Percentiles rank a stretch among this genome's conserved stretches.
Conservation (phyloP, 2,329 filamentous ascomycete genomes). For the Elsinoe fawcettii region DNA sequence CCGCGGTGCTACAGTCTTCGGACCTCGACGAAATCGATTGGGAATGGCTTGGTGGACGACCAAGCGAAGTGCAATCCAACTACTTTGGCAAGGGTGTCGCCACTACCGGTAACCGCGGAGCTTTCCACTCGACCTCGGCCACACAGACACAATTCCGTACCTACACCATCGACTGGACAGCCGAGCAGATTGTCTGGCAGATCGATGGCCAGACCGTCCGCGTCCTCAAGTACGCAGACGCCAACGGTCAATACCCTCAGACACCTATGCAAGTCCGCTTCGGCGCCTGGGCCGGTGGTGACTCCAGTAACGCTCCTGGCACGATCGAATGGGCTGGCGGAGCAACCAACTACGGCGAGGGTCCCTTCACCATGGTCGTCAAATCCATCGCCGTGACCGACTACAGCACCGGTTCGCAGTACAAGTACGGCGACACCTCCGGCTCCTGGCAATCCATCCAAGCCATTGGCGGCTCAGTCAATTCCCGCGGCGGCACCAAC, state of each 20-base stretch:
- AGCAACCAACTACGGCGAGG: constrained; percentile 70
- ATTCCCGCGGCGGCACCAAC: constrained; percentile 47
- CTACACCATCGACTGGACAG: constrained; percentile 88
- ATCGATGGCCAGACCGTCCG: constrained; percentile 72
- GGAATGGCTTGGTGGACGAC: constrained; percentile 82
- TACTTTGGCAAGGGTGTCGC: constrained; percentile 94
- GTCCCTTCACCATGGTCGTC: constrained; percentile 81
- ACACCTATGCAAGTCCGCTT: constrained; percentile 93
- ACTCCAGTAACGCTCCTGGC: constrained; percentile 66
- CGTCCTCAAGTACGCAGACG: constrained; percentile 61
- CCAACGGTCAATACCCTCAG: constrained; percentile 78
- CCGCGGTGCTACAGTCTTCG: constrained; percentile 84
- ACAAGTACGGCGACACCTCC: constrained; percentile 69
- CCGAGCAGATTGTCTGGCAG: constrained; percentile 75
- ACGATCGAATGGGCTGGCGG: constrained; percentile 89
- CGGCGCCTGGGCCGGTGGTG: constrained; percentile 86
- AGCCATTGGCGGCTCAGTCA: constrained; percentile 67
- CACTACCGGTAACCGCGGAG: constrained; percentile 76
- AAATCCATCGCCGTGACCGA: constrained; percentile 70
- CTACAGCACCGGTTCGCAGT: constrained; percentile 84
- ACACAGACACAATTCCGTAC: constrained; percentile 74
- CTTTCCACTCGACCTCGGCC: constrained; percentile 60
- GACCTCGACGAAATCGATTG: constrained; percentile 92
- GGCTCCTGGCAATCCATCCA: constrained; percentile 77
- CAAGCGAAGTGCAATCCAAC: constrained; percentile 79